A percentile compares a stretch with the other conserved stretches of the same genome.
phyloP scores from a whole-genome alignment of 306 rosid species.

The Pachyrhizus erosus region DNA sequence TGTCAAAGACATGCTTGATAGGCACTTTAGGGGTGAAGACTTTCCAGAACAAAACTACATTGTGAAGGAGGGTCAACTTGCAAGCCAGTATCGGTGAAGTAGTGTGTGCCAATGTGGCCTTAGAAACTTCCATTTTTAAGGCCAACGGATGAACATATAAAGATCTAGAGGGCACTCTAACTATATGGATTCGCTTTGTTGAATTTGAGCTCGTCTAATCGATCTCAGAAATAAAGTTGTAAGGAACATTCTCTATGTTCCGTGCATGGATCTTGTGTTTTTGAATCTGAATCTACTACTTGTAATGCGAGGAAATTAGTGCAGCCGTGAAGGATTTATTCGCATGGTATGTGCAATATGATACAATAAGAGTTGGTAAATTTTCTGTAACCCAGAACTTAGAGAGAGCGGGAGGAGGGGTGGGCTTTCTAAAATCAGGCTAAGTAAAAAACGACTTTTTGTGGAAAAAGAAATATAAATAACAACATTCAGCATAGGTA shows the following conservation, averaged over 20 bases:
- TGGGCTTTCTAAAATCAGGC: no score
- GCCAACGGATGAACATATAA: constrained; percentile 28
- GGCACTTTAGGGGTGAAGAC: constrained; percentile 90
- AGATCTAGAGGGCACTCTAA: constrained; percentile 12
- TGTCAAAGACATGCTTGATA: constrained; percentile 87
- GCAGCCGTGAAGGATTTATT: no score
- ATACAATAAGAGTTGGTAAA: no score
- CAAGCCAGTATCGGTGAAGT: constrained; percentile 81
- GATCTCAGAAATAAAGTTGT: constrained; percentile 38
- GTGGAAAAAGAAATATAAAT: no score
- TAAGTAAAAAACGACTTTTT: no score
- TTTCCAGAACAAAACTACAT: constrained; percentile 92
- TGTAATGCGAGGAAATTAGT: neutral
- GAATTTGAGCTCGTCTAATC: constrained; percentile 19
- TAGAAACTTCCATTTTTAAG: constrained; percentile 33
- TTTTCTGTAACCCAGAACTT: no score
- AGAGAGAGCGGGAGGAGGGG: no score
- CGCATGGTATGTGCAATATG: no score
- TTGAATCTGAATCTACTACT: neutral
- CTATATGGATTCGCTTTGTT: neutral
- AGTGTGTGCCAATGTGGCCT: neutral
- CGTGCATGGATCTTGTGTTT: constrained; percentile 10
- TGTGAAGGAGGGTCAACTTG: constrained; percentile 88
- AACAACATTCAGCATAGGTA: no score
- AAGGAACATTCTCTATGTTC: neutral